Base-by-base conservation (phyloP, 441 rosid species). In the Pelargonium cotyledonis region DNA sequence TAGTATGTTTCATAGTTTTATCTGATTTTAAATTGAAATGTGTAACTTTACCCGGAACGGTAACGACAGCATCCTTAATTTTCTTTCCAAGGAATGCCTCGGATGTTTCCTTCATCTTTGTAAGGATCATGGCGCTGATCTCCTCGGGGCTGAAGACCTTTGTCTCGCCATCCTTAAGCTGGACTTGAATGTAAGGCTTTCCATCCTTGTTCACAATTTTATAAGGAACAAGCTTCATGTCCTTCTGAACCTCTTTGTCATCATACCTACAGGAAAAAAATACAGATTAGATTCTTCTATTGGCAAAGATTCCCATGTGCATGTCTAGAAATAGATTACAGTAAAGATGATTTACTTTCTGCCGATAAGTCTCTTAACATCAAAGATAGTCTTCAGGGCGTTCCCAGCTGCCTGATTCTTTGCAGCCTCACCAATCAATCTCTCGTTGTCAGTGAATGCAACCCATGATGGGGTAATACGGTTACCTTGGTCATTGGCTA, bases 401-500 rank as follows among this genome's bases (percentile, higher is more conserved):
- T 57, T 57, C 5, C 9, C 63, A 57, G 63, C 63, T 57, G 63
- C 63, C 63, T 57, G 63, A 19, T 57, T 57, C 5, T 57, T 57
- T 8, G 63, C 63, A 19, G 63, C 63, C 29, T 57, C 63, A 7
- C 63, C 63, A 12, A 57, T 57, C 63, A 57, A 57, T 19, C 63
- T 57, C 29, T 57, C 63, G 18, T 12, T 57, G 63, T 57, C 63
- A 8, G 63, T 57, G 63, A 57, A 57, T 57, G 63, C 63, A 57
- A 57, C 63, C 63, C 63, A 57, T 57, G 63, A 57, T 18, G 63
- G 63, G 63, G 99, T 95, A 44, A 95, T 92, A 78, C 97, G 92
- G 82, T 95, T 95, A 14, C 99, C 98, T 80, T 95, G 99, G 83
- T 95, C 99, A 76, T 95, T 95, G 63, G 99, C 97, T 79, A 91